phyloP scores from a whole-genome alignment of 345 rosid genomes.

The Nasturtium officinale region DNA sequence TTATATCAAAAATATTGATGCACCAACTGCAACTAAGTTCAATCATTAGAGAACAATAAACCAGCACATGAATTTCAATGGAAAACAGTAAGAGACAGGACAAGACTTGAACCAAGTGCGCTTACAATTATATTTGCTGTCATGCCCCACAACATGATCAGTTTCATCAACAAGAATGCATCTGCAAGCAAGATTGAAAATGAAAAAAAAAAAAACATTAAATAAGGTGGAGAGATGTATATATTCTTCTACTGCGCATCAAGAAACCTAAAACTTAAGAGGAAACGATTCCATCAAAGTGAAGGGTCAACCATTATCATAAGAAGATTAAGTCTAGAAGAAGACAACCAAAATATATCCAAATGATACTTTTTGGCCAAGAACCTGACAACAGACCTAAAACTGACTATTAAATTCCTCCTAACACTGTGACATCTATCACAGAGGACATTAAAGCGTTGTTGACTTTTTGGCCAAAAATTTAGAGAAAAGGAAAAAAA shows the following conservation, averaged over 20 bases:
- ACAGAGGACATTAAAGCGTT: slow-evolving; percentile 3
- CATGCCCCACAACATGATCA: slow-evolving; percentile 87
- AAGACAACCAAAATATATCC: background rate
- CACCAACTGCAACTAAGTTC: background rate
- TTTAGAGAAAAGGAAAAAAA: background rate
- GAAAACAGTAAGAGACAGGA: background rate
- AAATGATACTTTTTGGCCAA: background rate
- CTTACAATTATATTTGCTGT: slow-evolving; percentile 89
- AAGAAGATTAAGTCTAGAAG: background rate
- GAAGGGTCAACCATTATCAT: slow-evolving; percentile 7
- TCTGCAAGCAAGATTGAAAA: slow-evolving; percentile 52
- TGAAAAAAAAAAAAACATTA: background rate
- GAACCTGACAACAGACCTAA: slow-evolving; percentile 10
- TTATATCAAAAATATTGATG: background rate
- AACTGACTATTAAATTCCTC: background rate
- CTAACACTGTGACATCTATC: slow-evolving; percentile 3
- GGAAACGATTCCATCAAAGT: background rate
- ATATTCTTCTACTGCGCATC: background rate
- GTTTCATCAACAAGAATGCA: slow-evolving; percentile 95
- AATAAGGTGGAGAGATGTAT: background rate
- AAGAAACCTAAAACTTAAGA: background rate
- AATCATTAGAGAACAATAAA: background rate
- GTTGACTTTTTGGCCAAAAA: slow-evolving; percentile 21
- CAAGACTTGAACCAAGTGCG: slow-evolving; percentile 1
- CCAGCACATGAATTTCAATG: background rate